Base-by-base conservation (phyloP, 331 rosid genomes). In the Pyracantha coccinea region DNA sequence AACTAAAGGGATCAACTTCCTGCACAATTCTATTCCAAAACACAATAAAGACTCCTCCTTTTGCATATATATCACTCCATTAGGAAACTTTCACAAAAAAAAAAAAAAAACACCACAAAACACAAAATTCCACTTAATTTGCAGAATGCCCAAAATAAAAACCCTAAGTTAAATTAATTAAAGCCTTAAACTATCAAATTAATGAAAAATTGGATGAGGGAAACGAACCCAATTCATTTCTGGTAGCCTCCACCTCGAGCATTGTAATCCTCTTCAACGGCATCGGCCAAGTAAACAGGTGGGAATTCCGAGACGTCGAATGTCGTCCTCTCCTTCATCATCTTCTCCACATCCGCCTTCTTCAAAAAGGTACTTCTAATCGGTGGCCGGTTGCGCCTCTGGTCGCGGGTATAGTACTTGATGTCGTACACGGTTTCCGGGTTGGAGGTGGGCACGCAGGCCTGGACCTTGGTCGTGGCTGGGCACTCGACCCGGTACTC, bases 341-440 rank as follows among this genome's bases (percentile, higher is more conserved):
- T 29, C 76, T 83, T 78, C 84, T 79, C 91, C 25, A 88, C 78
- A 28, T 92, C 93, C 20, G 90, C 72, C 68, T 90, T 92, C 89
- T 74, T 89, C 76, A 85, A 83, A 53, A 92, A 20, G 4, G 91
- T 87, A 72, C 93, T 95, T 19, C 82, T 79, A 32, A 85, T 86
- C 14, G 97, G 97, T 41, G 96, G 97, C 17, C 97, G 99, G 84
- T 94, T 92, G 32, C 99, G 99, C 38, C 97, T 91, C 85, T 90
- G 99, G 68, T 94, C 99, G 33, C 99, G 89, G 11, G 79, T 12
- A 77, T 65, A 85, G 84, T 94, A 94, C 75, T 94, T 94, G 79
- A 94, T 91, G 71, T 94, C 97, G 83, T 69, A 94, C 2, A 92
- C 99, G 59, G 88, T 84, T 75, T 94, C 96, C 8, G 99, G 99